Conservation (phyloP, 805 yeast genomes). For the Ogataea minuta region DNA sequence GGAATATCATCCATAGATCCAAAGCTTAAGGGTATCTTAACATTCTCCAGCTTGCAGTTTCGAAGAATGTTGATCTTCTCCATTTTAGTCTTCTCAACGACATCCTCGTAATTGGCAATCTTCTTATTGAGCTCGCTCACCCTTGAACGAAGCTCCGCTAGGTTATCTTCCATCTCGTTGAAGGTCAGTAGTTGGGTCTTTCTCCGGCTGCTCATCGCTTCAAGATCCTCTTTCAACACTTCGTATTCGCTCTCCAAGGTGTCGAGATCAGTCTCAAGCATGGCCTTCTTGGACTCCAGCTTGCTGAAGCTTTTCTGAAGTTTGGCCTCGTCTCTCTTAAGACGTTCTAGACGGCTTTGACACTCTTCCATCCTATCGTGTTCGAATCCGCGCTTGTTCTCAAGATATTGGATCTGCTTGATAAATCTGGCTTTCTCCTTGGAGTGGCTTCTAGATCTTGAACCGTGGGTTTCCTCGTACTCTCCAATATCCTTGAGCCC, state of each 20-base stretch:
- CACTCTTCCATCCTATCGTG: conserved; percentile 56
- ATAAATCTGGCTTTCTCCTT: conserved; percentile 61
- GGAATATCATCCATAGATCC: conserved; percentile 64
- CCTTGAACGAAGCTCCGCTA: conserved; percentile 33
- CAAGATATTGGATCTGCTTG: conserved; percentile 58
- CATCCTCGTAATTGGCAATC: conserved; percentile 47
- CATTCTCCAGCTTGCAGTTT: conserved; percentile 71
- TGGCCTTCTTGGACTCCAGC: conserved; percentile 34
- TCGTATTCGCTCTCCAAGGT: conserved; percentile 41
- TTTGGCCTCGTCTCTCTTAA: conserved; percentile 39
- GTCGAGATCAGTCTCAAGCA: conserved; percentile 35
- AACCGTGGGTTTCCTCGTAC: conserved; percentile 69
- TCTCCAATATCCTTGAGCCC: conserved; percentile 58
- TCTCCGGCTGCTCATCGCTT: conserved; percentile 13
- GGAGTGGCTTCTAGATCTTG: conserved; percentile 50
- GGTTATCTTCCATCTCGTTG: conserved; percentile 29
- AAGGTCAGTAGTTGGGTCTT: conserved; percentile 18
- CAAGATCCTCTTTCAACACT: conserved; percentile 36
- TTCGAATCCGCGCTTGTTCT: conserved; percentile 66
- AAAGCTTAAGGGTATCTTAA: conserved; percentile 57
- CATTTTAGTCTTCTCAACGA: conserved; percentile 48
- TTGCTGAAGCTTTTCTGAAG: conserved; percentile 36
- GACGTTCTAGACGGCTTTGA: conserved; percentile 40
- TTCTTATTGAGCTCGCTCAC: conserved; percentile 33
- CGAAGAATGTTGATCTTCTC: conserved; percentile 61